phyloP scores from a whole-genome alignment of 2,329 filamentous ascomycete species.

The Ambrosiella cleistominuta region DNA sequence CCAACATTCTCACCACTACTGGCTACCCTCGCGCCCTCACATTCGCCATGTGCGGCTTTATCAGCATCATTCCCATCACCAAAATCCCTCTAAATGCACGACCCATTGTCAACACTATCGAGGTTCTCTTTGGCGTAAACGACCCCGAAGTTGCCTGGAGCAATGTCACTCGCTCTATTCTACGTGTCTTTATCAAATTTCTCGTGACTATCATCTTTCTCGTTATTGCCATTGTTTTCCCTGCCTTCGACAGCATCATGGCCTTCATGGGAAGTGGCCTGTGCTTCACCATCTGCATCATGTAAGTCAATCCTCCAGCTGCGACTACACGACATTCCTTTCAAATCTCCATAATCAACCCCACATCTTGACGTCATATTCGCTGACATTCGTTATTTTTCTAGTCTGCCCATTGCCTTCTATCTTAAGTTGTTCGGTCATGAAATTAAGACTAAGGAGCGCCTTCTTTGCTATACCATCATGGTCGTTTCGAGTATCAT shows the following conservation, averaged over 20 bases:
- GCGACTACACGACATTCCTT: neutral
- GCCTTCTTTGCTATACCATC: constrained; percentile 47
- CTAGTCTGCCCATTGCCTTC: constrained; percentile 59
- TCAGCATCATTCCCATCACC: constrained; percentile 83
- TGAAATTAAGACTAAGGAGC: constrained; percentile 48
- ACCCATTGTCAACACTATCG: constrained; percentile 70
- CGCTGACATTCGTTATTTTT: neutral
- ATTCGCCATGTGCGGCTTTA: constrained; percentile 67
- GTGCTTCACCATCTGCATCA: constrained; percentile 88
- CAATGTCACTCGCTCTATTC: constrained; percentile 20
- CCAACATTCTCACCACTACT: constrained; percentile 60
- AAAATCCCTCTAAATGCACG: constrained; percentile 86
- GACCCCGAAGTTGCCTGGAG: constrained; percentile 27
- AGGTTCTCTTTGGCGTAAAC: constrained; percentile 58
- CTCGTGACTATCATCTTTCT: constrained; percentile 55
- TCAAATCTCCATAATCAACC: neutral
- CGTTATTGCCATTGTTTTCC: constrained; percentile 49
- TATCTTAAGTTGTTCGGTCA: constrained; percentile 76
- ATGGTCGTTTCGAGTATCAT: constrained; percentile 52
- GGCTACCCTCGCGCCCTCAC: constrained; percentile 60
- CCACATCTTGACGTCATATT: neutral
- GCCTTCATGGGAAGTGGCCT: constrained; percentile 75
- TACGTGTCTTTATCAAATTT: constrained; percentile 39
- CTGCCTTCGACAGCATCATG: constrained; percentile 79
- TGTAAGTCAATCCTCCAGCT: constrained; percentile 25